A percentile compares a stretch with the other conserved stretches of the same genome.
phyloP scores from a whole-genome alignment of 176 grass and related monocot species.

The Coix lacrymajobi region DNA sequence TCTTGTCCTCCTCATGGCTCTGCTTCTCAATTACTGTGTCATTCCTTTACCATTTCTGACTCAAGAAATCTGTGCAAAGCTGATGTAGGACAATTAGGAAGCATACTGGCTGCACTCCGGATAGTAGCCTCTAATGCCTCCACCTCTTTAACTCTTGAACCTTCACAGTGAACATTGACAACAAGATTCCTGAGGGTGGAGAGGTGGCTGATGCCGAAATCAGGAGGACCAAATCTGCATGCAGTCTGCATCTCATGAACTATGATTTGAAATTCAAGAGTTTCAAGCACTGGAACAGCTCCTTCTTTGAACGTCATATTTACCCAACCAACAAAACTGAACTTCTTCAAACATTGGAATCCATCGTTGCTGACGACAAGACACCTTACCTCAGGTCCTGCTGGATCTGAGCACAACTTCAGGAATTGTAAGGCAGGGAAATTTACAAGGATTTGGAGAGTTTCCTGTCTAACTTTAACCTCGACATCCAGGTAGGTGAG shows the following conservation, averaged over 20 bases:
- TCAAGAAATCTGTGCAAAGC: conserved; percentile 20
- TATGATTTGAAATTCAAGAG: conserved; percentile 23
- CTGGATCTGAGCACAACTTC: neutral
- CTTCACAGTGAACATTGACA: conserved; percentile 10
- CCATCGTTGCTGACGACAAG: neutral
- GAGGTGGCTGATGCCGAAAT: conserved; percentile 25
- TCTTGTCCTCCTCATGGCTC: neutral
- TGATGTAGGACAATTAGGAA: conserved; percentile 16
- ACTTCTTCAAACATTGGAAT: conserved; percentile 25
- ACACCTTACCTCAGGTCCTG: neutral
- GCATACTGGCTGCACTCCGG: neutral
- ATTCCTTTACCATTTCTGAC: neutral
- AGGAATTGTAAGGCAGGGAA: conserved; percentile 25
- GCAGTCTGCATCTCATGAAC: neutral
- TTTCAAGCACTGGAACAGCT: conserved; percentile 33
- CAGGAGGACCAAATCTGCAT: neutral
- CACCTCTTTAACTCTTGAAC: conserved; percentile 16
- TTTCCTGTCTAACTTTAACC: conserved; percentile 23
- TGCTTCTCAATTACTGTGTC: neutral
- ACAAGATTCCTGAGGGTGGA: neutral
- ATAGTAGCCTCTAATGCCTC: conserved; percentile 31
- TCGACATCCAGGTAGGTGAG: conserved; percentile 16
- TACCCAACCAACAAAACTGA: conserved; percentile 11
- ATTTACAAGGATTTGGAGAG: neutral
- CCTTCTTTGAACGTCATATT: conserved; percentile 15